phyloP scores from a whole-genome alignment of 2,329 filamentous ascomycete genomes.

The Pseudovirgaria hyperparasitica region DNA sequence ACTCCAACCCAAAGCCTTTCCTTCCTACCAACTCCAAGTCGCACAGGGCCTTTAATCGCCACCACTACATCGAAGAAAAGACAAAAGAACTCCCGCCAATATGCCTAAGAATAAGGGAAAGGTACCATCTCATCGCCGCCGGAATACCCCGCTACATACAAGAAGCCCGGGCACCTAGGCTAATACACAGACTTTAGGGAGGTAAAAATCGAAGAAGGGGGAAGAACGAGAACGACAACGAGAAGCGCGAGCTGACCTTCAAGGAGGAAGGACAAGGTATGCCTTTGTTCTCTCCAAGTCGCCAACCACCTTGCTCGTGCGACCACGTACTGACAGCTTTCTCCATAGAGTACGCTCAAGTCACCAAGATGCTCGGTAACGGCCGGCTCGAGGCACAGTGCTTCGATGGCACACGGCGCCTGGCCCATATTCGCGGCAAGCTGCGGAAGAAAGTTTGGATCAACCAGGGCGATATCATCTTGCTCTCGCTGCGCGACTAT shows the following conservation, averaged over 20 bases:
- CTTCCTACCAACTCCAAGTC: no score
- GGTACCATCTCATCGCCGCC: conserved; percentile 38
- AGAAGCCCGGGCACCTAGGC: conserved; percentile 4
- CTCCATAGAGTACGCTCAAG: conserved; percentile 62
- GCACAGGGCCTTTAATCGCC: no score
- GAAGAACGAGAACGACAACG: conserved; percentile 94
- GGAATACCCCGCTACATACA: conserved; percentile 12
- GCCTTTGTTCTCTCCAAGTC: conserved; percentile 7
- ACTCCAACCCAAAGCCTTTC: no score
- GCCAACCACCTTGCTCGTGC: not conserved
- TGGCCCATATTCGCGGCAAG: conserved; percentile 84
- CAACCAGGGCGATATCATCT: conserved; percentile 81
- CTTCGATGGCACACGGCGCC: conserved; percentile 84
- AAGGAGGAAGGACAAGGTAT: conserved; percentile 90
- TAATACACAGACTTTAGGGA: conserved; percentile 42
- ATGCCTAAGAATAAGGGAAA: conserved; percentile 99
- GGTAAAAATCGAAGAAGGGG: conserved; percentile 97
- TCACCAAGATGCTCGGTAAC: conserved; percentile 93
- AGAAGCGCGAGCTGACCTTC: conserved; percentile 97
- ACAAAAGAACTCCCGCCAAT: conserved; percentile 33
- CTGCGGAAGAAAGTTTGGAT: conserved; percentile 96
- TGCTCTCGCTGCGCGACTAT: conserved; percentile 68
- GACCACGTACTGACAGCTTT: conserved; percentile 2
- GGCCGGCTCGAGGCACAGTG: conserved; percentile 85
- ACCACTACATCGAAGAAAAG: not conserved